A percentile compares a stretch with the other conserved stretches of the same genome.
These are phyloP conservation scores for Venturia asperata DNA, from an alignment of 2,329 filamentous ascomycete genomes.

Conservation along the genomic window DNA sequence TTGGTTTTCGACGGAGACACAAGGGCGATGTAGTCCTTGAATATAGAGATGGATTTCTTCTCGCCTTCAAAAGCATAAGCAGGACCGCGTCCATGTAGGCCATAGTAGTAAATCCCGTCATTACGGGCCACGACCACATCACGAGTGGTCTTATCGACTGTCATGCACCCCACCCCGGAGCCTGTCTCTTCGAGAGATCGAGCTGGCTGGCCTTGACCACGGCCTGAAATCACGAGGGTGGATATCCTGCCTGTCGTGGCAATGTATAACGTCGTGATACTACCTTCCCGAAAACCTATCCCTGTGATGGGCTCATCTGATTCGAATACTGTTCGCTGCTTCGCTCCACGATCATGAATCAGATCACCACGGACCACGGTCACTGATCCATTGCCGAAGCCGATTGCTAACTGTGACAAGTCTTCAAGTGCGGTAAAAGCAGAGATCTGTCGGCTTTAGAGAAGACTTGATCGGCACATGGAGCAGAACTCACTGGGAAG, in stretches of 20 bases:
- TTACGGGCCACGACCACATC: conserved; percentile 89
- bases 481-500: conserved; percentile 59
- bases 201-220: conserved; percentile 81
- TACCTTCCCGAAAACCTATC: conserved; percentile 63
- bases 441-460: conserved; percentile 54
- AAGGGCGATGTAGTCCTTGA: conserved; percentile 78
- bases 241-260: conserved; percentile 84
- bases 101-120: conserved; percentile 94
- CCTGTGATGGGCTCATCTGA: conserved; percentile 95
- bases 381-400: conserved; percentile 91
- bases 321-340: conserved; percentile 90
- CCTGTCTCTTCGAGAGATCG: conserved; percentile 83
- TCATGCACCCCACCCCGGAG: conserved; percentile 93
- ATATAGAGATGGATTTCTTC: conserved; percentile 74
- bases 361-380: conserved; percentile 90
- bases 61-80: conserved; percentile 87
- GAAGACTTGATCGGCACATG: conserved; percentile 22
- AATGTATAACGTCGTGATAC: conserved; percentile 74
- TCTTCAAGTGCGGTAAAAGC: conserved; percentile 84
- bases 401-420: conserved; percentile 85
- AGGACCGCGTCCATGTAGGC: conserved; percentile 72
- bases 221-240: conserved; percentile 77
- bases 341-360: conserved; percentile 88
- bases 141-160: conserved; percentile 67
- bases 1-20: conserved; percentile 68